These are phyloP conservation scores for Tylopilus rubrobrunneus DNA, from an alignment of 768 basidiomycete species.

Conservation along the genomic window DNA sequence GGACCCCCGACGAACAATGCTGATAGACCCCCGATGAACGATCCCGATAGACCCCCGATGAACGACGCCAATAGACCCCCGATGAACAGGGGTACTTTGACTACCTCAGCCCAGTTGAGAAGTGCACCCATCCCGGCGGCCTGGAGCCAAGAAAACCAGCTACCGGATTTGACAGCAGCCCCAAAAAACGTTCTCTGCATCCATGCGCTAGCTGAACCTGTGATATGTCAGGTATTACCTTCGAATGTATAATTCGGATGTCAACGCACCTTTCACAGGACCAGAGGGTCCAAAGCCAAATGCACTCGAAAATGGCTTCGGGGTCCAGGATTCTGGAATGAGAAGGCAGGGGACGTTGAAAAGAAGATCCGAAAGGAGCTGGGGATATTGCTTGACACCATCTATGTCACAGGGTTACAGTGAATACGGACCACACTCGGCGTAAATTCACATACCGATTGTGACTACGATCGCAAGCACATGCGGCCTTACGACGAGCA, in stretches of 20 bases:
- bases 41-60: too few species aligned
- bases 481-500: too few species aligned
- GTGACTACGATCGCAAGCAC: too few species aligned
- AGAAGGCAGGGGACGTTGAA: conserved; percentile 4
- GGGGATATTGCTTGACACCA: conserved; percentile 12
- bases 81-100: too few species aligned
- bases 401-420: neutral
- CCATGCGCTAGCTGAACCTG: conserved; percentile 15
- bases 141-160: conserved; percentile 16
- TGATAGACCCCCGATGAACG: too few species aligned
- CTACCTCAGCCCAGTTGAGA: neutral
- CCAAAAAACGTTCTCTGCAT: conserved; percentile 7
- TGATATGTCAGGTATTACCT: too few species aligned
- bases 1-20: too few species aligned
- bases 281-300: conserved; percentile 17
- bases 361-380: neutral
- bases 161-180: neutral
- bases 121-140: conserved; percentile 7
- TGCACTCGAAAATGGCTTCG: conserved; percentile 6
- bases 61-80: too few species aligned
- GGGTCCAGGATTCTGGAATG: conserved; percentile 14
- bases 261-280: conserved; percentile 9
- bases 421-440: neutral
- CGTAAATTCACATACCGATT: too few species aligned
- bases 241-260: too few species aligned